Conservation (phyloP, 176 grass and related monocot genomes). For the Thalia dealbata region DNA sequence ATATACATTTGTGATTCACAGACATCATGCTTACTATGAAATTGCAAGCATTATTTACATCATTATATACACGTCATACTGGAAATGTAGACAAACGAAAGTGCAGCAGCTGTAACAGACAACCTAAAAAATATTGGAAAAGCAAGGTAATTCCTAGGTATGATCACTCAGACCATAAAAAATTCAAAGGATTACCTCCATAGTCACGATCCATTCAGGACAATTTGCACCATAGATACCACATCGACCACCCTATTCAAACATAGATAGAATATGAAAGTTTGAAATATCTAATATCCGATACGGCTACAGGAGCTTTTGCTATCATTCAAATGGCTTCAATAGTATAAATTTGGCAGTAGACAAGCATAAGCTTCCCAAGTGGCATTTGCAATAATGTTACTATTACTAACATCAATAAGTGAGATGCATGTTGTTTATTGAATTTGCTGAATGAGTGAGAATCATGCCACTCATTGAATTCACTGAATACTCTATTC, state of each 20-base stretch:
- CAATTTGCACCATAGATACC: conserved; percentile 85
- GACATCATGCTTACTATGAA: background rate
- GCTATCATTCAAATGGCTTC: background rate
- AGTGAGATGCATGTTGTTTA: background rate
- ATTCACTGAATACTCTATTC: too few relatives aligned
- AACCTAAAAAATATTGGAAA: too few relatives aligned
- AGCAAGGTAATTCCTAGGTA: too few relatives aligned
- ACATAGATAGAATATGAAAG: background rate
- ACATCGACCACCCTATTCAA: conserved; percentile 48
- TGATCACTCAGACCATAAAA: too few relatives aligned
- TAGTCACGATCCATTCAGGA: conserved; percentile 74
- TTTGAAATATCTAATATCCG: background rate
- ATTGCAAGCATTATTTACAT: background rate
- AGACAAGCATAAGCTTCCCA: too few relatives aligned
- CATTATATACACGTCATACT: background rate
- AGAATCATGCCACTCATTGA: background rate
- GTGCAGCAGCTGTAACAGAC: background rate
- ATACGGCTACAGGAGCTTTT: background rate
- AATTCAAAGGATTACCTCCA: conserved; percentile 37
- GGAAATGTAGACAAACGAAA: background rate
- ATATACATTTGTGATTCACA: too few relatives aligned
- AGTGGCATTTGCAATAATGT: background rate
- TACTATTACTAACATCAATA: background rate
- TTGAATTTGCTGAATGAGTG: background rate
- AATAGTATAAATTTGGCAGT: background rate